These are phyloP conservation scores for Kwoniella sp. DNA, from an alignment of 768 basidiomycete genomes.

Conservation along the genomic window DNA sequence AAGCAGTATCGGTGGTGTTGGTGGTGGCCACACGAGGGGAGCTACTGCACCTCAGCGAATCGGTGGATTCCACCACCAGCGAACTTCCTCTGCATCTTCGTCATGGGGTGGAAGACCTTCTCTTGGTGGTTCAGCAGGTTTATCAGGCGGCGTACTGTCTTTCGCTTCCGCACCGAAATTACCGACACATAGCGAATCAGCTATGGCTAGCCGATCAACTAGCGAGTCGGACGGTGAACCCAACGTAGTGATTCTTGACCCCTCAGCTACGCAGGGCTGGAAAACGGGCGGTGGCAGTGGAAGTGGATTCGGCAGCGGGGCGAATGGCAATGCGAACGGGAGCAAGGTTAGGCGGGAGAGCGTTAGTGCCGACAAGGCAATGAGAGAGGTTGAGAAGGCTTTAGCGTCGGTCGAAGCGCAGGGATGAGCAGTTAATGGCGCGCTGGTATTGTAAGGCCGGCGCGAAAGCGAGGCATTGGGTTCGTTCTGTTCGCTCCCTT, in stretches of 20 bases:
- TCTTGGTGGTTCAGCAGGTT: constrained; percentile 5
- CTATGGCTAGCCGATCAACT: constrained; percentile 18
- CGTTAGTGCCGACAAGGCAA: constrained; percentile 52
- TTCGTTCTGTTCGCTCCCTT: no score
- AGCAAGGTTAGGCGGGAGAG: constrained; percentile 38
- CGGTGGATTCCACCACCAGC: constrained; percentile 23
- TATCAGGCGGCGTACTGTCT: constrained; percentile 27
- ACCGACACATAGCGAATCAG: constrained; percentile 44
- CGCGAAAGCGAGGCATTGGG: no score
- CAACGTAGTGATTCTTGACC: constrained; percentile 34
- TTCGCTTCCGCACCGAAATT: constrained; percentile 28
- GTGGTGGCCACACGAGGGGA: constrained; percentile 17
- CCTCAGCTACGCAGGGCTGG: constrained; percentile 17
- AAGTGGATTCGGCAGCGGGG: constrained; percentile 4
- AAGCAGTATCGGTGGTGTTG: neutral
- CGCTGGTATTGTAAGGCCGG: no score
- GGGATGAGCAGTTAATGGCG: neutral
- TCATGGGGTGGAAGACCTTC: constrained; percentile 23
- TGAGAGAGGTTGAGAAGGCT: constrained; percentile 52
- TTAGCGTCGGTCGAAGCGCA: constrained; percentile 40
- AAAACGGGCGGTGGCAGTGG: constrained; percentile 5
- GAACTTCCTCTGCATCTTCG: constrained; percentile 33
- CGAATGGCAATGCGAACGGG: neutral
- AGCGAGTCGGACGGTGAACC: constrained; percentile 32
- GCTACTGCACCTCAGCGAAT: constrained; percentile 23